Conservation (phyloP, 345 rosid species). For the Murraya koenigii region DNA sequence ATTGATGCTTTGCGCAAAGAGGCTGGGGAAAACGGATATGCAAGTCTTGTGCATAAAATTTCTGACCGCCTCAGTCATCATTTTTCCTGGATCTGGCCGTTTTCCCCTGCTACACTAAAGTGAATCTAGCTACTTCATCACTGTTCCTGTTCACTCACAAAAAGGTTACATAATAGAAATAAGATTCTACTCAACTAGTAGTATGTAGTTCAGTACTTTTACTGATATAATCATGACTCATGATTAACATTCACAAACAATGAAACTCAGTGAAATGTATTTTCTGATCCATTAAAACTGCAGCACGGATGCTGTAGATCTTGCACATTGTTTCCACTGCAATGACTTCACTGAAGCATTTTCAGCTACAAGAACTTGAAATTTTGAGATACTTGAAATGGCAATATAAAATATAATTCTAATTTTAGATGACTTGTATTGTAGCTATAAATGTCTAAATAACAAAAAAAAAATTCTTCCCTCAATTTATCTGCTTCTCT, state of each 20-base stretch:
- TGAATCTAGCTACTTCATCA: background rate
- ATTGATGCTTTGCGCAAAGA: slow-evolving; percentile 10
- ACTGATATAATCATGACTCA: background rate
- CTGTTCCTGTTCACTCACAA: background rate
- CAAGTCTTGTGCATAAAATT: slow-evolving; percentile 16
- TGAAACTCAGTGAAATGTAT: background rate
- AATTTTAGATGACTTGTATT: background rate
- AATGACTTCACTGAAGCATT: background rate
- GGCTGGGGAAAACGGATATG: slow-evolving; percentile 9
- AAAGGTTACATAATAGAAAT: background rate
- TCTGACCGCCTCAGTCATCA: slow-evolving; percentile 14
- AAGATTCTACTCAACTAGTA: background rate
- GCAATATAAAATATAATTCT: background rate
- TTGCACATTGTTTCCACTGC: background rate
- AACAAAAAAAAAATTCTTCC: too few species aligned
- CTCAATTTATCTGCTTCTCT: background rate
- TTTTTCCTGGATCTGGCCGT: slow-evolving; percentile 19
- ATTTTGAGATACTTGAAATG: background rate
- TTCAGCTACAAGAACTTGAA: background rate
- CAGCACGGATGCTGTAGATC: background rate
- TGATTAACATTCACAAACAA: background rate
- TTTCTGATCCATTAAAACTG: background rate
- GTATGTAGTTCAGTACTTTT: background rate
- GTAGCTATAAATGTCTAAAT: background rate
- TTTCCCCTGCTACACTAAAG: slow-evolving; percentile 7